Evolutionary conservation across 768 basidiomycete species (phyloP), one percentile per base, ranked within the genome.

Genomic region (Leucocoprinus leucothites): DNA sequence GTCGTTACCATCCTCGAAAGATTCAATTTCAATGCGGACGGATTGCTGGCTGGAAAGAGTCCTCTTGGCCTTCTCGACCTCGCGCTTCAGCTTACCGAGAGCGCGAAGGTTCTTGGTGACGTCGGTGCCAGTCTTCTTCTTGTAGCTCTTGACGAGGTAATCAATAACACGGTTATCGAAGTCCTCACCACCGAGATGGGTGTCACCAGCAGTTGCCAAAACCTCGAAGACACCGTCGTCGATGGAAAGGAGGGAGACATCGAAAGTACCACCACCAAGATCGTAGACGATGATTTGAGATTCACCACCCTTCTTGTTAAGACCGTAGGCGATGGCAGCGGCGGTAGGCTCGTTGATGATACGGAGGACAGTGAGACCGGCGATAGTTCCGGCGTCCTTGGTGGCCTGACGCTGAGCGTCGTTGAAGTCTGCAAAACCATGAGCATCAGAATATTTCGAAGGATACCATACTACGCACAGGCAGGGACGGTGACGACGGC

Each of bases 361-460:
- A 74, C 94, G 92, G 69, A 98, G 90, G 57, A 97, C 91, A 64
- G 89, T 84, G 52, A 98, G 88, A 69, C 94, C 95, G 40, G 95
- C 90, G 65, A 98, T 97, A 38, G 87, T 87, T 65, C 94, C 94
- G 57, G 96, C 93, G 66, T 98, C 96, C 77, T 98, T 98, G 74
- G 96, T 98, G 14, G 96, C 96, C 71, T 98, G 96, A 69, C 95
- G 92, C 74, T 98, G 96, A 65, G 96, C 94, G 77, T 98, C 95
- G 71, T 98, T 98, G 86, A 96, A 97, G 82, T 95, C 85, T 87
- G 41, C 0, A 36, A 42, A 65, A 48, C 21, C 9, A 31, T 36
- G n/a, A 26, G 34, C 13, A 11, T 66, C 59, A 47, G 9, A 51
- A 19, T 60, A 31, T 44, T 13, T 22, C 42, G 35, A 25, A 3